Conservation (phyloP, 1,284 basidiomycete genomes). For the Ceratobasidium sp. region DNA sequence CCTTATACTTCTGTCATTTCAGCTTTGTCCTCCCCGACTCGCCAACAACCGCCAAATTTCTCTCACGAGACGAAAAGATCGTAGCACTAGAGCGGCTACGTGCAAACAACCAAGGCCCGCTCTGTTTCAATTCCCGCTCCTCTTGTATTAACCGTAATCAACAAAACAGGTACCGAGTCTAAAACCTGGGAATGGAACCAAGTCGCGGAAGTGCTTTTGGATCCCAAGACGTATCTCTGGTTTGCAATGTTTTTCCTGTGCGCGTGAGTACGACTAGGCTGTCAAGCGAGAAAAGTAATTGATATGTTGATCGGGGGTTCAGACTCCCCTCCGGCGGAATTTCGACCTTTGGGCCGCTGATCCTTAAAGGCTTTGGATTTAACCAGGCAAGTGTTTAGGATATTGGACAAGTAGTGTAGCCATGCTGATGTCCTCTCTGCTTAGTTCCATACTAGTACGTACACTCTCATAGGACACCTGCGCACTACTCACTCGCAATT, state of each 20-base stretch:
- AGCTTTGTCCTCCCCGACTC: slow-evolving; percentile 35
- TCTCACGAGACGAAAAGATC: slow-evolving; percentile 48
- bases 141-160: neutral
- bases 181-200: slow-evolving; percentile 51
- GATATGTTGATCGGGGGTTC: too few relatives aligned
- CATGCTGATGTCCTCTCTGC: too few relatives aligned
- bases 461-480: slow-evolving; percentile 47
- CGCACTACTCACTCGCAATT: neutral
- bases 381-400: slow-evolving; percentile 23
- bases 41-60: slow-evolving; percentile 47
- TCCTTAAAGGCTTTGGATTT: slow-evolving; percentile 43
- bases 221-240: slow-evolving; percentile 50
- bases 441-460: slow-evolving; percentile 43
- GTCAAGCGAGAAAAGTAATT: too few relatives aligned
- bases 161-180: slow-evolving; percentile 43
- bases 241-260: slow-evolving; percentile 38
- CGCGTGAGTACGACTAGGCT: slow-evolving; percentile 28
- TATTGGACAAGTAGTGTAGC: too few relatives aligned
- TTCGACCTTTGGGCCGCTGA: slow-evolving; percentile 48
- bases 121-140: neutral
- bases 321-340: slow-evolving; percentile 49
- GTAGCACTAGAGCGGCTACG: slow-evolving; percentile 50
- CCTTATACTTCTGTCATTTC: slow-evolving; percentile 10
- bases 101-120: slow-evolving; percentile 51
- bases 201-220: slow-evolving; percentile 49